phyloP scores from a whole-genome alignment of 768 basidiomycete genomes.

The Rhizopogon sp. region DNA sequence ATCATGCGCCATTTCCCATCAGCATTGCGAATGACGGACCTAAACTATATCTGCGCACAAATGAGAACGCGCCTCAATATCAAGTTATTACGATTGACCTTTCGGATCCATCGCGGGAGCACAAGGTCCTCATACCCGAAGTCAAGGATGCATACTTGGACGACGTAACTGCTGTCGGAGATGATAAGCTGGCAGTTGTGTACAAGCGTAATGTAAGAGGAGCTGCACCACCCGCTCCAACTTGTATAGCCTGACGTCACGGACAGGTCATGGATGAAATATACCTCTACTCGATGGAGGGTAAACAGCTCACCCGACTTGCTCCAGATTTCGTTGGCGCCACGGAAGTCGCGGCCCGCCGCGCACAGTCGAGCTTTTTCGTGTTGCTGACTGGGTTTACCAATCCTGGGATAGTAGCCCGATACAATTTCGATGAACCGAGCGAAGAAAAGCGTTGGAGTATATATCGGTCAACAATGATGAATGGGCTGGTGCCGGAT shows the following conservation, averaged over 20 bases:
- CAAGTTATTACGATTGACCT: slow-evolving; percentile 65
- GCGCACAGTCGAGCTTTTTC: slow-evolving; percentile 59
- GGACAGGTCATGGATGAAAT: slow-evolving; percentile 73
- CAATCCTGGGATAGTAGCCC: slow-evolving; percentile 60
- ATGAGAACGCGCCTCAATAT: slow-evolving; percentile 59
- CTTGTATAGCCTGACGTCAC: not conserved
- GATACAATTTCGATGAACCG: slow-evolving; percentile 48
- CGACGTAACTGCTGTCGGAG: slow-evolving; percentile 41
- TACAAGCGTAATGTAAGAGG: slow-evolving; percentile 69
- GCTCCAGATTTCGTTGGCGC: slow-evolving; percentile 67
- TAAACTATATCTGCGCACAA: slow-evolving; percentile 60
- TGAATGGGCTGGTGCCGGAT: slow-evolving; percentile 56
- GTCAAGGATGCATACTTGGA: slow-evolving; percentile 56
- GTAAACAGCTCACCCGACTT: slow-evolving; percentile 49
- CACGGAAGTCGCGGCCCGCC: slow-evolving; percentile 44
- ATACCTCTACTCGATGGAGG: slow-evolving; percentile 59
- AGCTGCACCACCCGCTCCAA: not conserved
- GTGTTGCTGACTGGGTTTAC: slow-evolving; percentile 64
- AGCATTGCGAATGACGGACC: slow-evolving; percentile 65
- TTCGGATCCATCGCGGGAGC: slow-evolving; percentile 39
- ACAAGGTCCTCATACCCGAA: slow-evolving; percentile 65
- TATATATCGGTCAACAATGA: slow-evolving; percentile 50
- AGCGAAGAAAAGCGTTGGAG: slow-evolving; percentile 50
- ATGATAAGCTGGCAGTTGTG: slow-evolving; percentile 52
- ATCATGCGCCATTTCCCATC: not conserved